A percentile compares a stretch with the other conserved stretches of the same genome.
phyloP scores from a whole-genome alignment of 2,329 filamentous ascomycete species.

The Ascochyta pisi region DNA sequence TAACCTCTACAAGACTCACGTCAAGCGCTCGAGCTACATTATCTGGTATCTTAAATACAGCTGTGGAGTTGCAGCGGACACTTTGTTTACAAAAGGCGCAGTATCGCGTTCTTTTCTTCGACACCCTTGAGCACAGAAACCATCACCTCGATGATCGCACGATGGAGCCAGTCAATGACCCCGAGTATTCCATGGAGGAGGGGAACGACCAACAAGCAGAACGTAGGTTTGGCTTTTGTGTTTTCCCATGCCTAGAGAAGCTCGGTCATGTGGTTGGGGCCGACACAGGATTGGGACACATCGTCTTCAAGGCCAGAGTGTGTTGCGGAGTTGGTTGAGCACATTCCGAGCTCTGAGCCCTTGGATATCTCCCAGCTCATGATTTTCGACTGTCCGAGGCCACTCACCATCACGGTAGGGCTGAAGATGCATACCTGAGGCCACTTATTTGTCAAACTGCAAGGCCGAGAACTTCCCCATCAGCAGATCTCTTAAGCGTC shows the following conservation, averaged over 20 bases:
- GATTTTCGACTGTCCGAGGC: not conserved
- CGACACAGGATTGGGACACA: constrained; percentile 32
- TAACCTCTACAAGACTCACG: constrained; percentile 32
- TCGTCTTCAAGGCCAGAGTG: constrained; percentile 42
- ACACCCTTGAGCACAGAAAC: constrained; percentile 4
- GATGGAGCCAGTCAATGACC: constrained; percentile 44
- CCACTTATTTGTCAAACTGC: constrained; percentile 47
- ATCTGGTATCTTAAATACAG: constrained; percentile 30
- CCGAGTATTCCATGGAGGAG: constrained; percentile 34
- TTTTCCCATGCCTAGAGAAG: constrained; percentile 44
- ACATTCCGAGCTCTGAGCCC: not conserved
- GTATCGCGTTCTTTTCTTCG: constrained; percentile 38
- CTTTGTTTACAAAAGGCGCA: constrained; percentile 41
- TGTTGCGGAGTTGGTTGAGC: constrained; percentile 26
- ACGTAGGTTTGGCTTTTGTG: constrained; percentile 37
- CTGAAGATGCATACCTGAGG: not conserved
- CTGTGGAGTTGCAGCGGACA: constrained; percentile 35
- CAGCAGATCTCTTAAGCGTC: constrained; percentile 33
- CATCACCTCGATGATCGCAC: constrained; percentile 29
- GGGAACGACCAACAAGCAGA: constrained; percentile 22
- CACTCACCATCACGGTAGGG: not conserved
- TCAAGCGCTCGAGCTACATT: constrained; percentile 27
- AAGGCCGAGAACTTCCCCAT: constrained; percentile 60
- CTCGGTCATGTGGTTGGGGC: constrained; percentile 38
- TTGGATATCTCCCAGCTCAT: not conserved